Evolutionary conservation across 768 basidiomycete genomes (phyloP).

Genomic region (Pleurotus pulmonarius): DNA sequence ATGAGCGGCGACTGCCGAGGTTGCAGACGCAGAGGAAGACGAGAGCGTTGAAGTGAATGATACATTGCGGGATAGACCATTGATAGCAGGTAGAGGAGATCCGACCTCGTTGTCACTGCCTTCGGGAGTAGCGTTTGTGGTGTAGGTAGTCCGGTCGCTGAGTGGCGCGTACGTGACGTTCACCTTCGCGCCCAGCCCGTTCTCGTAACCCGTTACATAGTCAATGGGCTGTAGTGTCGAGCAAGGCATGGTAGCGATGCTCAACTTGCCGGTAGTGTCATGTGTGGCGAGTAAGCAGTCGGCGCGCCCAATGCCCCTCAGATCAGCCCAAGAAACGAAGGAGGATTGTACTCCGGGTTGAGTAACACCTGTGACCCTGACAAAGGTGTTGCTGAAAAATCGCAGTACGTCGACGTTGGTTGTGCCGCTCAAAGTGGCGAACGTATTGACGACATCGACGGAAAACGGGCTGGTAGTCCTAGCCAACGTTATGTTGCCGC

Average conservation of each 20-base stretch:
- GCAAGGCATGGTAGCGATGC: not conserved
- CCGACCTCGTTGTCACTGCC: not conserved
- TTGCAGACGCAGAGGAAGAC: not conserved
- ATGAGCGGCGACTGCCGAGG: not conserved
- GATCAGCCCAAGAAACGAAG: not conserved
- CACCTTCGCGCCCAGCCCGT: conserved; percentile 1
- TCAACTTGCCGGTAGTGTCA: not conserved
- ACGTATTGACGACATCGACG: conserved; percentile 3
- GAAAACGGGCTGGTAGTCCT: not conserved
- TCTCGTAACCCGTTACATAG: not conserved
- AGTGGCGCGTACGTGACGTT: conserved; percentile 1
- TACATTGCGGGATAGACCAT: not conserved
- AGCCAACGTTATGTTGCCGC: conserved; percentile 1
- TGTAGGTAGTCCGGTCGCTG: conserved; percentile 3
- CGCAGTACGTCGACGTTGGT: conserved; percentile 5
- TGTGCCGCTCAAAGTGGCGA: not conserved
- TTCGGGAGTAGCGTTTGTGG: not conserved
- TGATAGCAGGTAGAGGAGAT: not conserved
- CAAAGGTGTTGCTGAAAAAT: conserved; percentile 1
- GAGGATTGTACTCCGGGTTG: not conserved
- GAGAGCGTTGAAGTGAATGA: conserved; percentile 1
- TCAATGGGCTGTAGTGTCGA: conserved; percentile 3
- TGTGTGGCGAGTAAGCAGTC: conserved; percentile 1
- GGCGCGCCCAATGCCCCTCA: not conserved
- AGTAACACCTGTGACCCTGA: not conserved